Conservation (phyloP, 768 basidiomycete species). For the Serpula lacrymans region DNA sequence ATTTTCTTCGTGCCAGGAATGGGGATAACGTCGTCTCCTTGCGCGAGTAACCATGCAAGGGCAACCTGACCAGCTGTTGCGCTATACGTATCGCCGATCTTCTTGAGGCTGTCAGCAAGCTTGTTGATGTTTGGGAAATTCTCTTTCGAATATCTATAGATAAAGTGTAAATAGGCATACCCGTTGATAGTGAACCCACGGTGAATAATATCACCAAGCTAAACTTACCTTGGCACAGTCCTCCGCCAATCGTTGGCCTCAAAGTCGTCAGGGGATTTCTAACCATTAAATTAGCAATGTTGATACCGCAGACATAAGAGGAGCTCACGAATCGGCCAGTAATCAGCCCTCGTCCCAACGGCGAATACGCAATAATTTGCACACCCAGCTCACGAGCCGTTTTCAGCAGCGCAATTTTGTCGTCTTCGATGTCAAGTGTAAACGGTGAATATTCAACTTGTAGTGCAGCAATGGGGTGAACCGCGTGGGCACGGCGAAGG, state of each 20-base stretch:
- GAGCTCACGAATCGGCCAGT: slow-evolving; percentile 40
- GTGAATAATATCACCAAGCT: neutral
- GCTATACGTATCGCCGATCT: slow-evolving; percentile 33
- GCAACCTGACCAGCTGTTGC: slow-evolving; percentile 44
- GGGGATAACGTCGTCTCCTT: slow-evolving; percentile 44
- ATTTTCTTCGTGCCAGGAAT: slow-evolving; percentile 45
- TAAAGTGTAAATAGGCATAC: neutral
- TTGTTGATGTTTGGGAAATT: slow-evolving; percentile 45
- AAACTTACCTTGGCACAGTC: slow-evolving; percentile 28
- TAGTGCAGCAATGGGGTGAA: slow-evolving; percentile 42
- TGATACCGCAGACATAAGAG: too few species aligned
- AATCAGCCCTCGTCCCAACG: slow-evolving; percentile 46
- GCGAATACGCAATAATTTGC: slow-evolving; percentile 45
- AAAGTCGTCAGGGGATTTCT: slow-evolving; percentile 41
- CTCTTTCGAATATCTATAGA: slow-evolving; percentile 31
- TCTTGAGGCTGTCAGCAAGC: slow-evolving; percentile 33
- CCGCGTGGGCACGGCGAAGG: slow-evolving; percentile 36
- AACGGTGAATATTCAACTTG: slow-evolving; percentile 46
- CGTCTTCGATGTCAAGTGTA: slow-evolving; percentile 41
- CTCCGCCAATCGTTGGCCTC: slow-evolving; percentile 35
- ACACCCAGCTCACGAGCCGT: slow-evolving; percentile 43
- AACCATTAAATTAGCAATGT: neutral
- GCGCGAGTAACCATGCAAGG: slow-evolving; percentile 48
- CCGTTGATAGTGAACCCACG: neutral
- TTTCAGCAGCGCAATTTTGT: slow-evolving; percentile 34